Evolutionary conservation across 1,139 yeast species (phyloP).

Genomic region (Debaryomyces subglobosus): DNA sequence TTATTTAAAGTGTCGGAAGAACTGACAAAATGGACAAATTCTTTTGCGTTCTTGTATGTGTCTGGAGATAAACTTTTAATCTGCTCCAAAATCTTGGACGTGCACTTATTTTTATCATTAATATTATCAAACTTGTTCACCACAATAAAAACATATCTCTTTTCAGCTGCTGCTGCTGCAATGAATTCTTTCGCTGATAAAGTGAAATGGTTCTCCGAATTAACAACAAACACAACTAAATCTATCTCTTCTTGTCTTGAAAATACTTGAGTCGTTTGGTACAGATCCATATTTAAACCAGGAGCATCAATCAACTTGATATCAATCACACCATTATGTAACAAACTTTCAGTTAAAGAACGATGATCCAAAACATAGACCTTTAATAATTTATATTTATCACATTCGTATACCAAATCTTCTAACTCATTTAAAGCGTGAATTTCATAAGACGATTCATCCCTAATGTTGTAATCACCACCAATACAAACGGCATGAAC

Average conservation of each 20-base stretch:
- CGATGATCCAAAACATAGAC: slow-evolving; percentile 82
- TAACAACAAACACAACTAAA: slow-evolving; percentile 92
- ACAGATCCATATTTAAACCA: slow-evolving; percentile 90
- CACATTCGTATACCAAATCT: slow-evolving; percentile 73
- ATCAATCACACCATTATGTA: slow-evolving; percentile 90
- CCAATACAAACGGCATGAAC: slow-evolving; percentile 90
- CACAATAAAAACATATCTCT: slow-evolving; percentile 89
- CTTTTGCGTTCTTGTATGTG: slow-evolving; percentile 81
- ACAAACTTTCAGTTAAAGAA: slow-evolving; percentile 66
- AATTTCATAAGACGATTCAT: slow-evolving; percentile 66
- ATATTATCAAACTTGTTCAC: slow-evolving; percentile 91
- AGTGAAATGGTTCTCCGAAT: slow-evolving; percentile 95
- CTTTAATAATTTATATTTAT: slow-evolving; percentile 71
- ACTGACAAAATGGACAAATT: slow-evolving; percentile 93
- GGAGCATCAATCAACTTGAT: slow-evolving; percentile 96
- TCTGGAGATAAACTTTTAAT: slow-evolving; percentile 89
- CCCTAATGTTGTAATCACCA: slow-evolving; percentile 55
- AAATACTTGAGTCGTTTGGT: slow-evolving; percentile 93
- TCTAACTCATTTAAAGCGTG: slow-evolving; percentile 60
- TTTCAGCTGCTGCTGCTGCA: slow-evolving; percentile 87
- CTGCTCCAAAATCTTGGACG: slow-evolving; percentile 76
- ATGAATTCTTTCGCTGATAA: slow-evolving; percentile 93
- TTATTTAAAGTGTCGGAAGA: slow-evolving; percentile 49
- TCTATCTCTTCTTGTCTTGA: slow-evolving; percentile 98
- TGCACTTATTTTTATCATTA: slow-evolving; percentile 77